Evolutionary conservation across 495 filamentous ascomycete species (phyloP).

Genomic region (Lineolata rhizophorae): DNA sequence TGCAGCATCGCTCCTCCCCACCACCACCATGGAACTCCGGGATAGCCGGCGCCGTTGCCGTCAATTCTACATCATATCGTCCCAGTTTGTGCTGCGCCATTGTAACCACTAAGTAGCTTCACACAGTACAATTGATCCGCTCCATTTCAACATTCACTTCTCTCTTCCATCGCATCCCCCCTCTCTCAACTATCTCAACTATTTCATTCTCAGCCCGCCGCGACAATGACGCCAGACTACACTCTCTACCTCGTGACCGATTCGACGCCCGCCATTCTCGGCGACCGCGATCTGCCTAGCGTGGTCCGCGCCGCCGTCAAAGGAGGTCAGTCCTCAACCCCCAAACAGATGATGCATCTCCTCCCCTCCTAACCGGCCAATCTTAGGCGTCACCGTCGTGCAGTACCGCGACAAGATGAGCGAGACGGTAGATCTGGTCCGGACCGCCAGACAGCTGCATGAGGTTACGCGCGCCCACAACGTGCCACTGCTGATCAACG

Average conservation of each 20-base stretch:
- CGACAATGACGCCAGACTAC: constrained; percentile 28
- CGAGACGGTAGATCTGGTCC: constrained; percentile 49
- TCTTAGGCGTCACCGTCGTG: constrained; percentile 55
- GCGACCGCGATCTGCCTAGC: constrained; percentile 39
- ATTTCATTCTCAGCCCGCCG: too few relatives aligned
- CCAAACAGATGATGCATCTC: constrained; percentile 1
- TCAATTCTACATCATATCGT: too few relatives aligned
- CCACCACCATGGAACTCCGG: too few relatives aligned
- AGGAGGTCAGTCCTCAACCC: constrained; percentile 29
- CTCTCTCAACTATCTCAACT: too few relatives aligned
- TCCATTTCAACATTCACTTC: too few relatives aligned
- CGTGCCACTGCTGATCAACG: constrained; percentile 82
- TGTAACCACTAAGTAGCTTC: too few relatives aligned
- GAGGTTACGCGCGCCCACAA: constrained; percentile 38
- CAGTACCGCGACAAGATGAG: constrained; percentile 80
- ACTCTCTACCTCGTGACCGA: constrained; percentile 84
- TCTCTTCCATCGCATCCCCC: too few relatives aligned
- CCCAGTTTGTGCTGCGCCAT: too few relatives aligned
- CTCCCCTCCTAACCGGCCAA: constrained; percentile 6
- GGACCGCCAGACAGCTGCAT: constrained; percentile 49
- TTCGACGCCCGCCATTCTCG: constrained; percentile 60
- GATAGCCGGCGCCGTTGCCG: too few relatives aligned
- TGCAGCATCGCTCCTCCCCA: too few relatives aligned
- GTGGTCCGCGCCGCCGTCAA: constrained; percentile 58
- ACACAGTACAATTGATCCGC: too few relatives aligned